A percentile compares a stretch with the other conserved stretches of the same genome.
phyloP scores from a whole-genome alignment of 345 rosid genomes.

The Punica granatum region DNA sequence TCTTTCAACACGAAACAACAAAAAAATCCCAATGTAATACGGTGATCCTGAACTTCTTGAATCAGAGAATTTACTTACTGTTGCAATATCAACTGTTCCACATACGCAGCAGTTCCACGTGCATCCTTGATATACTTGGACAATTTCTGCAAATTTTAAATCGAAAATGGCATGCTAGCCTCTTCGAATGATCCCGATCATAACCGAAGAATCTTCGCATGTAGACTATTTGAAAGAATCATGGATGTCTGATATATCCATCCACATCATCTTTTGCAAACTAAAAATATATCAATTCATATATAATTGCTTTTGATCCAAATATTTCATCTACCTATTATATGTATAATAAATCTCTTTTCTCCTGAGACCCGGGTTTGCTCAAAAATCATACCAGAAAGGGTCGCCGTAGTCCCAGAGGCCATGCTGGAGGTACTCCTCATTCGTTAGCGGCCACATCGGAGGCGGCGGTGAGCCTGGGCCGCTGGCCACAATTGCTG shows the following conservation, averaged over 20 bases:
- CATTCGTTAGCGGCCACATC: conserved; percentile 55
- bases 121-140: too few species aligned
- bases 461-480: conserved; percentile 33
- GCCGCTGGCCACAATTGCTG: conserved; percentile 26
- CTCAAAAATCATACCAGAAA: conserved; percentile 45
- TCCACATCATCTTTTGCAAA: too few species aligned
- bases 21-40: too few species aligned
- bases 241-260: too few species aligned
- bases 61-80: too few species aligned
- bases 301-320: too few species aligned
- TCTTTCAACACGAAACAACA: too few species aligned
- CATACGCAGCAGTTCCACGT: too few species aligned
- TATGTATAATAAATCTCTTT: neutral
- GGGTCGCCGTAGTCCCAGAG: conserved; percentile 65
- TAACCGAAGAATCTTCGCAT: neutral
- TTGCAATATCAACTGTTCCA: too few species aligned
- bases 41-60: too few species aligned
- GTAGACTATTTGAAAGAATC: neutral
- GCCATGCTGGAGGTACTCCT: conserved; percentile 41
- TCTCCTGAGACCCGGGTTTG: too few species aligned
- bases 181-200: neutral
- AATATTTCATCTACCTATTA: neutral
- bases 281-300: too few species aligned
- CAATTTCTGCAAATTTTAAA: neutral
- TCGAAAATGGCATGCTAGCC: neutral